These are phyloP conservation scores for Cystobasidium onofrii DNA, from an alignment of 768 basidiomycete genomes.

Conservation along the genomic window DNA sequence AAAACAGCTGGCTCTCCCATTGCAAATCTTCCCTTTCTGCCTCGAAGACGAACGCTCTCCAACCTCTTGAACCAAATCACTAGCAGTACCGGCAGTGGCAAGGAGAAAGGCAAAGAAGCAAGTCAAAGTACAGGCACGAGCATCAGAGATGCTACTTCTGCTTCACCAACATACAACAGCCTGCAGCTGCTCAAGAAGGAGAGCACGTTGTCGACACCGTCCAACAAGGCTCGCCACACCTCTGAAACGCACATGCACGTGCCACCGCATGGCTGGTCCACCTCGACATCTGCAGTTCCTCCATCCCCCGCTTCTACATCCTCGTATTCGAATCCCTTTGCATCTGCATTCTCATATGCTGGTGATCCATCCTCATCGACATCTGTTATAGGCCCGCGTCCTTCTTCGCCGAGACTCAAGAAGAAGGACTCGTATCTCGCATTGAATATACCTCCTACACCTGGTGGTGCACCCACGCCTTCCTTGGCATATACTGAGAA, in stretches of 20 bases:
- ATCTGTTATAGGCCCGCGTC: background rate
- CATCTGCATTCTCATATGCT: background rate
- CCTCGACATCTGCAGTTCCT: background rate
- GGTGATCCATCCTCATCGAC: background rate
- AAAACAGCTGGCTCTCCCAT: background rate
- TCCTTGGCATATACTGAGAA: constrained; percentile 2
- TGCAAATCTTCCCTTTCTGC: background rate
- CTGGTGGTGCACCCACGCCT: constrained; percentile 2
- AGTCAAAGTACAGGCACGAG: background rate
- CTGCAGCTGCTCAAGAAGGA: background rate
- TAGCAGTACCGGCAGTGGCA: background rate
- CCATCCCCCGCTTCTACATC: background rate
- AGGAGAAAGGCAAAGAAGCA: background rate
- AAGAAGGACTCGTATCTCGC: constrained; percentile 9
- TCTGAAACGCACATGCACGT: background rate
- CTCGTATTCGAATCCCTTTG: background rate
- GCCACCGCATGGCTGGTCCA: background rate
- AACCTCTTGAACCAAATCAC: constrained; percentile 1
- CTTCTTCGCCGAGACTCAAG: background rate
- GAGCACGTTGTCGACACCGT: background rate
- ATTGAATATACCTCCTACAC: constrained; percentile 18
- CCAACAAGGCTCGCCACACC: background rate
- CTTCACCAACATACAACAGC: background rate
- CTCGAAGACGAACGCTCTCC: background rate
- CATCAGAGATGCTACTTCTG: background rate